Conservation (phyloP, 192 early-diverging fungal species). For the Coemansia sp. region DNA sequence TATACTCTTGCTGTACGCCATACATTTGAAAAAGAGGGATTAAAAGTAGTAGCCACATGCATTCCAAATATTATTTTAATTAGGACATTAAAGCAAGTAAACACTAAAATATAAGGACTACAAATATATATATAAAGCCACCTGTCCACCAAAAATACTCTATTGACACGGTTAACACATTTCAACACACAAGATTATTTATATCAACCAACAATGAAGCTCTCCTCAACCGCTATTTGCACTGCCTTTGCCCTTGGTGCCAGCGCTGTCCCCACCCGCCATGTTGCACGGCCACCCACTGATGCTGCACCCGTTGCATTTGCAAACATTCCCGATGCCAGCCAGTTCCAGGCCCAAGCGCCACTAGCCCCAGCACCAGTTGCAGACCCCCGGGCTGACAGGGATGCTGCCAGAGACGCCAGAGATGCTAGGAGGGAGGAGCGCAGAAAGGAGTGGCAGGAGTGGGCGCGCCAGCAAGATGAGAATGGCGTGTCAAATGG, state of each 20-base stretch:
- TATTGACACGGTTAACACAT: background rate
- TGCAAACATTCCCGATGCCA: conserved; percentile 1
- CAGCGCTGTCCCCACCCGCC: conserved; percentile 26
- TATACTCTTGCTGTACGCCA: background rate
- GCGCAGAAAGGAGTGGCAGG: conserved; percentile 43
- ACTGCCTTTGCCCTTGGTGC: conserved; percentile 14
- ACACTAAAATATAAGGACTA: too few species aligned
- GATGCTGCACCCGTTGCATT: conserved; percentile 23
- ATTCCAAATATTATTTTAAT: background rate
- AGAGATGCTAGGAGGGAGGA: conserved; percentile 43
- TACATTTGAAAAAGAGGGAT: background rate
- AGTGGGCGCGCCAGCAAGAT: conserved; percentile 40
- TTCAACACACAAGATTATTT: background rate
- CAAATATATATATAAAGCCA: background rate
- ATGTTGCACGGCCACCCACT: conserved; percentile 3
- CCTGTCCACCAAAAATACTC: background rate
- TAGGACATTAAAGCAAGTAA: too few species aligned
- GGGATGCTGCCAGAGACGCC: conserved; percentile 27
- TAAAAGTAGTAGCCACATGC: background rate
- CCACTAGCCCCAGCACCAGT: background rate
- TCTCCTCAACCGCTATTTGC: conserved; percentile 10
- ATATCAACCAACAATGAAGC: conserved; percentile 30
- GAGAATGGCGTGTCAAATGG: conserved; percentile 42
- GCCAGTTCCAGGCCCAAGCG: background rate
- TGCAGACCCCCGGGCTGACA: background rate